Percentiles rank a stretch among this genome's conserved stretches.
Evolutionary conservation across 1,139 yeast species (phyloP).

Genomic region (Candida sojae): DNA sequence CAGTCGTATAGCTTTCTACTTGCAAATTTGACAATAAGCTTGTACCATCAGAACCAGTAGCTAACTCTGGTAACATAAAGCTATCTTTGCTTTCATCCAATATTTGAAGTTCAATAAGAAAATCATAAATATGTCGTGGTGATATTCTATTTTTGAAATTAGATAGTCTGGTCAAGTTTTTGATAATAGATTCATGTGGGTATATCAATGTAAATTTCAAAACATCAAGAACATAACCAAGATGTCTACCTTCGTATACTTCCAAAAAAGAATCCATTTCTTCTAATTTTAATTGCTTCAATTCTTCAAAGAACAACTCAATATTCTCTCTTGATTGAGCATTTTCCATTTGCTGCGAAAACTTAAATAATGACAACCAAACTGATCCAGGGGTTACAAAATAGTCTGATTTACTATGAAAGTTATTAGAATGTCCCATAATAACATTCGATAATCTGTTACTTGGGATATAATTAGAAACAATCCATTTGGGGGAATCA

Average conservation of each 20-base stretch:
- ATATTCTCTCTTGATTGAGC: slow-evolving; percentile 11
- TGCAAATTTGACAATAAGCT: neutral
- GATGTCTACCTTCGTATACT: slow-evolving; percentile 37
- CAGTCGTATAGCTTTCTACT: slow-evolving; percentile 12
- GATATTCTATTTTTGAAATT: slow-evolving; percentile 16
- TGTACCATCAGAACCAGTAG: slow-evolving; percentile 18
- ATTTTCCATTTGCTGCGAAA: slow-evolving; percentile 16
- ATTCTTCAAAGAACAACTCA: slow-evolving; percentile 17
- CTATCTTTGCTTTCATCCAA: slow-evolving; percentile 31
- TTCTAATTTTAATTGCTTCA: slow-evolving; percentile 19
- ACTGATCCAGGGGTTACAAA: slow-evolving; percentile 25
- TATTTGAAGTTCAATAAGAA: slow-evolving; percentile 25
- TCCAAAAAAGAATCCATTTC: slow-evolving; percentile 27
- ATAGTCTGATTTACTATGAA: slow-evolving; percentile 23
- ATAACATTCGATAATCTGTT: slow-evolving; percentile 24
- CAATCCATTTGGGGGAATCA: slow-evolving; percentile 31
- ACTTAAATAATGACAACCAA: slow-evolving; percentile 16
- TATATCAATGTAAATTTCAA: slow-evolving; percentile 34
- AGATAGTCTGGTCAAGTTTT: slow-evolving; percentile 16
- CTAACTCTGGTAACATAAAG: slow-evolving; percentile 28
- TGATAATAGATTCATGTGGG: slow-evolving; percentile 32
- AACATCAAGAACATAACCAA: slow-evolving; percentile 25
- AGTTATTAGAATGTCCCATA: slow-evolving; percentile 27
- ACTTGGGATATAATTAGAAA: slow-evolving; percentile 17
- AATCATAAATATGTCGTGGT: slow-evolving; percentile 17